Base-by-base conservation (phyloP, 345 rosid genomes). In the Pseudoturritis turrita region DNA sequence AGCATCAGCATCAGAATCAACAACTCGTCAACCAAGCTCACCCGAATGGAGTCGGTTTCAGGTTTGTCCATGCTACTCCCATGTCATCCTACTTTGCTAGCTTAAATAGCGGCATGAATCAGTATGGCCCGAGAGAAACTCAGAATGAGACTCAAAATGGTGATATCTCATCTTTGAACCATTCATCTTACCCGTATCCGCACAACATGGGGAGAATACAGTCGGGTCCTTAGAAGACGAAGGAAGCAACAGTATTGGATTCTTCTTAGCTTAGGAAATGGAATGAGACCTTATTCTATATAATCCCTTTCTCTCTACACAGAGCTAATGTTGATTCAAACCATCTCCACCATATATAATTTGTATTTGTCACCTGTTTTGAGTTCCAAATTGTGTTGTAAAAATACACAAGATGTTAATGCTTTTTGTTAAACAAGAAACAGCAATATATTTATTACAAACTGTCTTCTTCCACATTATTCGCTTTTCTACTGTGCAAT, bases 161-260 rank as follows among this genome's bases (percentile, higher is more conserved):
- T 18, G 87, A 81, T 60, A 66, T 88, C n/a, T 73, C 87, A 18
- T 56, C 88, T 14, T 66, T 84, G 57, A 83, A 65, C 78, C 85
- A 78, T 72, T 83, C 97, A n/a, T 75, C 95, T 61, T 83, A 85
- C 59, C 87, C 88, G 2, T 91, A 85, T 79, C 89, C 90, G 17
- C 93, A 82, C 73, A 89, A 76, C 75, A 60, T 86, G 66, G 91
- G 91, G 78, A 84, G 99, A 82, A 69, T 91, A 83, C 74, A 89
- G 54, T 81, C 85, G 0, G 99, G 96, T 81, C 97, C 97, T 0
- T 88, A 80, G 80, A 72, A 62, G 43, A 46, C 22, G 13, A 52
- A 25, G 51, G 59, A 64, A 43, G 37, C 28, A 46, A 21, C 37
- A 6, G 9, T 8, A 17, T 43, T 58, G 49, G 65, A 33, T 73